Conservation (phyloP, 2,329 filamentous ascomycete species). For the Nemania serpens region DNA sequence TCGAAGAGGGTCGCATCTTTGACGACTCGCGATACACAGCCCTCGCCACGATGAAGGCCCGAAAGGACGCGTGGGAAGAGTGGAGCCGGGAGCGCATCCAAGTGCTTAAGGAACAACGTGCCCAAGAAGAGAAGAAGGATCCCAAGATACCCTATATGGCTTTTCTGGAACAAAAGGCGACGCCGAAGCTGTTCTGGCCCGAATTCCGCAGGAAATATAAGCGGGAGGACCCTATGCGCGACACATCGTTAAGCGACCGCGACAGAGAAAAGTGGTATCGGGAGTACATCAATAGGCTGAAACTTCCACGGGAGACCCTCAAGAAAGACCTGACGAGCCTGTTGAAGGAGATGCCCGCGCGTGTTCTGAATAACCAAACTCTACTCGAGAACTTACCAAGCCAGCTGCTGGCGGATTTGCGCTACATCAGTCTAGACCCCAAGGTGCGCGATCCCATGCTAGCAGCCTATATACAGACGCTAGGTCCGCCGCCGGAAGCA, state of each 20-base stretch:
- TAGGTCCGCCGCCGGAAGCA: slow-evolving; percentile 59
- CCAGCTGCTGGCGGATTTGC: slow-evolving; percentile 66
- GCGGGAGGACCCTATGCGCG: slow-evolving; percentile 80
- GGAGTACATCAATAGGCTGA: slow-evolving; percentile 71
- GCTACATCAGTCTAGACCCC: slow-evolving; percentile 70
- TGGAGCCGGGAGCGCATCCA: slow-evolving; percentile 83
- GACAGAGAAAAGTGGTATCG: slow-evolving; percentile 81
- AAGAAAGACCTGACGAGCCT: slow-evolving; percentile 72
- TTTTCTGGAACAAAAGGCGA: slow-evolving; percentile 81
- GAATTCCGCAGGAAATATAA: slow-evolving; percentile 93
- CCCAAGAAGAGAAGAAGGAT: slow-evolving; percentile 78
- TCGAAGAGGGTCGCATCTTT: slow-evolving; percentile 80
- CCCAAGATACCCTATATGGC: slow-evolving; percentile 81
- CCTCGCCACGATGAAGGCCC: slow-evolving; percentile 76
- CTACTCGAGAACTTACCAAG: slow-evolving; percentile 62
- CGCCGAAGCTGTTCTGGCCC: slow-evolving; percentile 93
- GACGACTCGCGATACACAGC: slow-evolving; percentile 88
- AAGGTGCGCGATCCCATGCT: slow-evolving; percentile 67
- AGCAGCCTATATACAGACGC: slow-evolving; percentile 66
- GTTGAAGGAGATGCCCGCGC: slow-evolving; percentile 64
- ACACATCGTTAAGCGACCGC: slow-evolving; percentile 71
- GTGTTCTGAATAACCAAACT: slow-evolving; percentile 64
- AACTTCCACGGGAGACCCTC: slow-evolving; percentile 66
- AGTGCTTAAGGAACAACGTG: slow-evolving; percentile 71
- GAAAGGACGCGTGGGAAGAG: slow-evolving; percentile 80